phyloP scores from a whole-genome alignment of 2,329 filamentous ascomycete genomes.

The Hysterium pulicare region DNA sequence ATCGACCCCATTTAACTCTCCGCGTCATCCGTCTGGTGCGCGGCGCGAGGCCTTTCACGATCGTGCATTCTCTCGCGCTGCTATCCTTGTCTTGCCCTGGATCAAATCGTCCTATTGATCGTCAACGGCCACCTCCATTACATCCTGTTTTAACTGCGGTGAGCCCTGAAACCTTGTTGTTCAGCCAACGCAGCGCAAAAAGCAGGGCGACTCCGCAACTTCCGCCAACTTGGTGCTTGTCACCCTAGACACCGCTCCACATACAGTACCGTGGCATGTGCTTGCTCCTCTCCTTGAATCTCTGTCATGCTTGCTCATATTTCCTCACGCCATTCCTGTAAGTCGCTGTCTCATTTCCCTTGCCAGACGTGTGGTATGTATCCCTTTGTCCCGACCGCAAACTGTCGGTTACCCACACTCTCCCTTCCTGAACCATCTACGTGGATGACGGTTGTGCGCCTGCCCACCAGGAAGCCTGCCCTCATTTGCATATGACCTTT shows the following conservation, averaged over 20 bases:
- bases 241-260: conserved; percentile 25
- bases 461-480: no score
- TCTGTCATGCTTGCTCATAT: conserved; percentile 20
- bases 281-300: conserved; percentile 22
- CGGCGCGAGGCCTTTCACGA: no score
- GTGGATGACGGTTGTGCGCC: no score
- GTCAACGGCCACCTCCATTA: conserved; percentile 3
- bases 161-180: conserved; percentile 12
- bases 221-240: conserved; percentile 18
- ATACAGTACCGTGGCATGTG: conserved; percentile 19
- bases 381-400: conserved; percentile 28
- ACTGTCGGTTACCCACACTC: no score
- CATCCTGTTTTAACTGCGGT: conserved; percentile 1
- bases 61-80: neutral
- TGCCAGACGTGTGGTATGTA: no score
- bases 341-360: conserved; percentile 36
- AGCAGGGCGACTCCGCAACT: conserved; percentile 30
- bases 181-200: conserved; percentile 16
- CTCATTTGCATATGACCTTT: conserved; percentile 24
- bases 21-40: conserved; percentile 2
- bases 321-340: conserved; percentile 22
- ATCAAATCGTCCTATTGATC: no score
- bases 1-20: no score
- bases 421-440: no score
- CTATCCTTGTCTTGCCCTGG: neutral